These are phyloP conservation scores for Apiospora phragmitis DNA, from an alignment of 2,329 filamentous ascomycete species.

Conservation along the genomic window DNA sequence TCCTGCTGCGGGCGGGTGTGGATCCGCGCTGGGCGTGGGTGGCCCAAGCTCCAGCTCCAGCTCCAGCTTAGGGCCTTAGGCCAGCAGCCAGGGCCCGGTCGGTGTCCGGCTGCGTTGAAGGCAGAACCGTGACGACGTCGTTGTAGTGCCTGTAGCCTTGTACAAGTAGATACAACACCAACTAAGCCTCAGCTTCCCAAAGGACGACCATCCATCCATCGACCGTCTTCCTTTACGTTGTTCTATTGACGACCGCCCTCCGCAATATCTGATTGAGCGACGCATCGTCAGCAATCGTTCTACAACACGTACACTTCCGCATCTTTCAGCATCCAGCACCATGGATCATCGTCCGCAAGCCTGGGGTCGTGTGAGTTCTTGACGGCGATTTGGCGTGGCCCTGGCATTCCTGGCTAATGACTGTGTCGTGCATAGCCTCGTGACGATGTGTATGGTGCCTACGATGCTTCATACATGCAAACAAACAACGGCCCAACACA, in stretches of 20 bases:
- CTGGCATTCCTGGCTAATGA: background rate
- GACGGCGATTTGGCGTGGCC: constrained; percentile 7
- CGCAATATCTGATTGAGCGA: background rate
- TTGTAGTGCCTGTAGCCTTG: background rate
- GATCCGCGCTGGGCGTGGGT: background rate
- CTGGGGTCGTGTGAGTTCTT: constrained; percentile 66
- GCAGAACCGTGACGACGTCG: constrained; percentile 19
- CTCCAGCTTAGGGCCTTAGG: background rate
- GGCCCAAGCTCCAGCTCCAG: constrained; percentile 6
- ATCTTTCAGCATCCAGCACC: constrained; percentile 19
- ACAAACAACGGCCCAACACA: constrained; percentile 65
- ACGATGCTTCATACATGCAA: constrained; percentile 84
- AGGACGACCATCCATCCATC: background rate
- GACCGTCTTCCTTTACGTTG: background rate
- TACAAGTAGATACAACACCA: background rate
- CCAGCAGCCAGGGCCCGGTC: background rate
- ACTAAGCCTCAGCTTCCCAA: background rate
- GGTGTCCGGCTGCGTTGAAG: constrained; percentile 11
- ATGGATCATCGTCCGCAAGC: constrained; percentile 75
- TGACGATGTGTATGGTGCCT: constrained; percentile 94
- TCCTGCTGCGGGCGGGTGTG: background rate
- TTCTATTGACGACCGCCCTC: background rate
- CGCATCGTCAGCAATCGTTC: background rate
- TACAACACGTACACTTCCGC: background rate
- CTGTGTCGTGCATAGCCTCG: constrained; percentile 65